A percentile compares a stretch with the other conserved stretches of the same genome.
Conservation (phyloP, 495 filamentous ascomycete genomes). For the Thozetella sp. region DNA sequence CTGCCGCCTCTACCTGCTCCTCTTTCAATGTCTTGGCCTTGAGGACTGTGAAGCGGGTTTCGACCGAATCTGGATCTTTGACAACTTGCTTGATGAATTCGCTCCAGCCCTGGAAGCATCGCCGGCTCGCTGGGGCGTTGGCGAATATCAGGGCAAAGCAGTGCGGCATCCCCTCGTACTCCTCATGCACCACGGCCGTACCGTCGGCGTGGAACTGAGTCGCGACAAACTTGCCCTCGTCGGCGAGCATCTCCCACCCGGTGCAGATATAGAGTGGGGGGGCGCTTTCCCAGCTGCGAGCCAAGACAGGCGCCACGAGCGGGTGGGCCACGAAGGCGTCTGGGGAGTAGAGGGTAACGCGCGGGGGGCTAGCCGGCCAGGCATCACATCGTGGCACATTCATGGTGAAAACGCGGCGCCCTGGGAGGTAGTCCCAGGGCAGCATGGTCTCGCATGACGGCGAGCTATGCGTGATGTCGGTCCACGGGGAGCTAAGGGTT, state of each 20-base stretch:
- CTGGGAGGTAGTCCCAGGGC: conserved; percentile 76
- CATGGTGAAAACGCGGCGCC: conserved; percentile 18
- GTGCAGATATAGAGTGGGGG: conserved; percentile 73
- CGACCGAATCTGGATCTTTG: conserved; percentile 31
- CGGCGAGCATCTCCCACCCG: conserved; percentile 80
- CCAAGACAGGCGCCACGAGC: conserved; percentile 70
- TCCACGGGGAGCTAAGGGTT: conserved; percentile 70
- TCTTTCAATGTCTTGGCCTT: conserved; percentile 58
- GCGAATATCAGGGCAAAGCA: conserved; percentile 71
- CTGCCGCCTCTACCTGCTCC: conserved; percentile 49
- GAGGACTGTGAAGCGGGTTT: conserved; percentile 53
- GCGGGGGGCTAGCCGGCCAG: conserved; percentile 76
- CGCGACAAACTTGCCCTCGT: conserved; percentile 69
- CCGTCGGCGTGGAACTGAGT: conserved; percentile 59
- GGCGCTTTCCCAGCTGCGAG: conserved; percentile 63
- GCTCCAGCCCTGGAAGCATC: conserved; percentile 58
- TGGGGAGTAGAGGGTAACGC: conserved; percentile 69
- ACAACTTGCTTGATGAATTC: conserved; percentile 56
- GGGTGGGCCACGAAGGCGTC: conserved; percentile 69
- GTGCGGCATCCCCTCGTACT: conserved; percentile 91
- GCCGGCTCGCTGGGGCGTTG: conserved; percentile 40
- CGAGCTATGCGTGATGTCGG: conserved; percentile 73
- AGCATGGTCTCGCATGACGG: conserved; percentile 68
- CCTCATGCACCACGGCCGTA: conserved; percentile 67
- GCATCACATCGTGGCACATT: conserved; percentile 55